Percentiles rank a stretch among this genome's conserved stretches.
Conservation (phyloP, 352 stramenopile genomes). For the Phytopythium oedochilum region DNA sequence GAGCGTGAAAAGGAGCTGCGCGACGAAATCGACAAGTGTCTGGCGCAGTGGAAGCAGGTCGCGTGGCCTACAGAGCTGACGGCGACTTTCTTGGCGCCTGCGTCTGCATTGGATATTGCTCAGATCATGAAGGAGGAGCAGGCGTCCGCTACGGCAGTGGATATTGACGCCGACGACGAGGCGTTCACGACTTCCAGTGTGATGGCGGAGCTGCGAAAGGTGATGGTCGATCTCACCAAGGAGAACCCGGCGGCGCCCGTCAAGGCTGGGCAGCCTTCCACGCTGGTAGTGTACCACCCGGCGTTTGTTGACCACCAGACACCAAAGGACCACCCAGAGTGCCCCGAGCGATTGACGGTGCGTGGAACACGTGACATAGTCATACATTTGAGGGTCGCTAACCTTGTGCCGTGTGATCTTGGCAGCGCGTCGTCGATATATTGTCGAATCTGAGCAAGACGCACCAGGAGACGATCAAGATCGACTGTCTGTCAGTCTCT, state of each 20-base stretch:
- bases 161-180: constrained; percentile 14
- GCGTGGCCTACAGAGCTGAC: constrained; percentile 59
- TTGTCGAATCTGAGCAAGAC: constrained; percentile 57
- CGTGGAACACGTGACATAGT: constrained; percentile 13
- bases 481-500: constrained; percentile 60
- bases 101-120: constrained; percentile 5
- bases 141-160: background rate
- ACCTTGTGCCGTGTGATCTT: background rate
- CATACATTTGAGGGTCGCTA: constrained; percentile 1
- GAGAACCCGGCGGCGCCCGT: constrained; percentile 27
- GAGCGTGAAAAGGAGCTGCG: constrained; percentile 43
- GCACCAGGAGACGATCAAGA: constrained; percentile 59
- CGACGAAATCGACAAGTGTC: constrained; percentile 38
- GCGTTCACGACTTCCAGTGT: constrained; percentile 18
- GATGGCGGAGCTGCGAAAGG: constrained; percentile 71
- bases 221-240: constrained; percentile 77
- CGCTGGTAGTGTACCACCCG: constrained; percentile 77
- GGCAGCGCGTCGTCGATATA: constrained; percentile 67
- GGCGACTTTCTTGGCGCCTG: constrained; percentile 34
- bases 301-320: constrained; percentile 85
- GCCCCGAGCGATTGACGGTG: constrained; percentile 75
- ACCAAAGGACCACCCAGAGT: constrained; percentile 78
- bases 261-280: constrained; percentile 35
- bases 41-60: constrained; percentile 61
- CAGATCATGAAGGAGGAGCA: constrained; percentile 29